Conservation (phyloP, 805 yeast genomes). For the Cyberlindnera maritima region DNA sequence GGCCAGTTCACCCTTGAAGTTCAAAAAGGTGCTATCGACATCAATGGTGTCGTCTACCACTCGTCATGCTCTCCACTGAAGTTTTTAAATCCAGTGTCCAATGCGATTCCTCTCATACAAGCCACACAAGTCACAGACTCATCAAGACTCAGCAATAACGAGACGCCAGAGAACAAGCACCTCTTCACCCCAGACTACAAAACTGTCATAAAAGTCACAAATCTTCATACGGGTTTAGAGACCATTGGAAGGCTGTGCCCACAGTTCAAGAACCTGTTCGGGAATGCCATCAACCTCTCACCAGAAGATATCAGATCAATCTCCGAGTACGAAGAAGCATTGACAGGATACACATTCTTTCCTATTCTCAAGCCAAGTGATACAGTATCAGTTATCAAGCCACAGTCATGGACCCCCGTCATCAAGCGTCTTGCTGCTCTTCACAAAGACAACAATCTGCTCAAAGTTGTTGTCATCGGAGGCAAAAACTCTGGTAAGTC, state of each 20-base stretch:
- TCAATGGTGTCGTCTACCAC: slow-evolving; percentile 40
- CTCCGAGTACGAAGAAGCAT: slow-evolving; percentile 26
- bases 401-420: slow-evolving; percentile 36
- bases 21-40: slow-evolving; percentile 44
- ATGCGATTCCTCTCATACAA: slow-evolving; percentile 42
- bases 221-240: slow-evolving; percentile 43
- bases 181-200: slow-evolving; percentile 38
- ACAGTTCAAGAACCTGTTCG: slow-evolving; percentile 42
- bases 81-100: slow-evolving; percentile 35
- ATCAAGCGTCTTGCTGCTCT: slow-evolving; percentile 36
- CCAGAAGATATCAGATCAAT: slow-evolving; percentile 15
- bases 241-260: slow-evolving; percentile 41
- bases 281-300: slow-evolving; percentile 21
- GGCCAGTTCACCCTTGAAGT: slow-evolving; percentile 47
- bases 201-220: slow-evolving; percentile 39
- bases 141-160: slow-evolving; percentile 27
- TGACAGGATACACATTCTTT: slow-evolving; percentile 38
- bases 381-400: slow-evolving; percentile 20
- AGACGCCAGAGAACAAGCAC: slow-evolving; percentile 36
- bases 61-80: slow-evolving; percentile 28
- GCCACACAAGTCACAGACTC: slow-evolving; percentile 39
- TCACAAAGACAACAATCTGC: slow-evolving; percentile 30
- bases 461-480: slow-evolving; percentile 37
- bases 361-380: slow-evolving; percentile 30
- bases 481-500: slow-evolving; percentile 82